These are phyloP conservation scores for Microstegium vimineum DNA, from an alignment of 176 grass and related monocot species.

Conservation along the genomic window DNA sequence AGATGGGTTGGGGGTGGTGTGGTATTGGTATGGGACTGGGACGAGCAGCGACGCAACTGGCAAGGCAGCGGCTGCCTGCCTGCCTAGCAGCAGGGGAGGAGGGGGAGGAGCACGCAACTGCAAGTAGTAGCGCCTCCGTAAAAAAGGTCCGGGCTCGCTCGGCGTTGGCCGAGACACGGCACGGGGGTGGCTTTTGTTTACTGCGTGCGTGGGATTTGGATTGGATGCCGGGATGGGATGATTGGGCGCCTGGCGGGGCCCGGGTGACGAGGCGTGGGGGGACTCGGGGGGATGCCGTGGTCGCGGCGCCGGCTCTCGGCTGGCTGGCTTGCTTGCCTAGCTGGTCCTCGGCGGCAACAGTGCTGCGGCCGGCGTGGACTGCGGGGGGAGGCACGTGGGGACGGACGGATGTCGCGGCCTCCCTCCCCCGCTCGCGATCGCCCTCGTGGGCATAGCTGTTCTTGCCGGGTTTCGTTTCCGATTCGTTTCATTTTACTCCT, in stretches of 20 bases:
- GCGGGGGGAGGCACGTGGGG: neutral
- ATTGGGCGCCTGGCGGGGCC: neutral
- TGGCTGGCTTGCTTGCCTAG: too few species aligned
- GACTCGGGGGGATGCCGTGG: neutral
- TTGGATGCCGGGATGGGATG: neutral
- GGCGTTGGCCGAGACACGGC: neutral
- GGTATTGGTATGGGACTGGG: neutral
- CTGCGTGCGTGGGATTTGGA: neutral
- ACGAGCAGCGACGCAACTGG: neutral
- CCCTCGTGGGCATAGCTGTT: neutral
- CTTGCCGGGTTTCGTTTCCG: neutral
- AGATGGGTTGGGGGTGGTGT: neutral
- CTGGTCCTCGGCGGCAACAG: neutral
- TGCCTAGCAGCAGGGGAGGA: too few species aligned
- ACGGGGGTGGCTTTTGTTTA: too few species aligned
- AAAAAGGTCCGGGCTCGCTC: neutral
- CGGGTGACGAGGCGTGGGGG: neutral
- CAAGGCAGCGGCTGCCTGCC: too few species aligned
- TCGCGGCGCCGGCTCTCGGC: neutral
- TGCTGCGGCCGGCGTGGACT: too few species aligned
- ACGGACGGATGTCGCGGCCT: neutral
- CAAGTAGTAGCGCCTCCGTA: too few species aligned
- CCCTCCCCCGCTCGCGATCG: too few species aligned
- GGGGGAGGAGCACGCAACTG: too few species aligned
- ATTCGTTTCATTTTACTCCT: neutral